Base-by-base conservation (phyloP, 345 rosid genomes). In the Sisymbrium irio region DNA sequence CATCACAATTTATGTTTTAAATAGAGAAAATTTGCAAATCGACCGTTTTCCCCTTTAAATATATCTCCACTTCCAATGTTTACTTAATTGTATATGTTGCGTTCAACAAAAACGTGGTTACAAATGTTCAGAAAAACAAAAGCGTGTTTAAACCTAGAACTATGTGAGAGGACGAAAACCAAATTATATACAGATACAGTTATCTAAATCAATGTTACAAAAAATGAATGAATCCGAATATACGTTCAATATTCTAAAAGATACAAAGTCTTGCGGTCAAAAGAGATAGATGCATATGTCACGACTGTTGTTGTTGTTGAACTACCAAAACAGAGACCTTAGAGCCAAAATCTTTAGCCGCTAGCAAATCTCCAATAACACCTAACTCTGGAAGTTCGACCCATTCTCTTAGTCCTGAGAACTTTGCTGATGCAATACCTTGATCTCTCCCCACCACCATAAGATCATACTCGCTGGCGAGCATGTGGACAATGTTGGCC, bases 331-430 rank as follows among this genome's bases (percentile, higher is more conserved):
- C 70, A 42, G 77, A 72, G 19, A 53, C 63, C 13, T 28, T 63
- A 18, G 70, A 53, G 41, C 11, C 33, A 5, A 72, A 62, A 25
- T 72, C 70, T 72, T 12, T 72, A 51, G 70, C 62, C 8, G 77
- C 70, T 5, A 72, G 3, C 40, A 72, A 62, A 54, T 72, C 77
- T 64, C 77, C 70, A 3, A 63, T 63, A 19, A 72, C 55, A 51
- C 70, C 70, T 63, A 72, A 72, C 63, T 72, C 77, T 9, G 77
- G 70, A 25, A 72, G 55, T 19, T 72, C 70, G 13, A 72, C 50
- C 77, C 77, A 72, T 7, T 72, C 77, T 14, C 3, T 63, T 5
- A 72, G 44, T 9, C 63, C 77, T n/a, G 44, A 30, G 32, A 64
- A 33, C 7, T 54, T 35, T 13, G 27, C 7, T 42, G 71, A 28